Evolutionary conservation across 2,329 filamentous ascomycete species (phyloP).

Genomic region (Cryphonectria carpinicola): DNA sequence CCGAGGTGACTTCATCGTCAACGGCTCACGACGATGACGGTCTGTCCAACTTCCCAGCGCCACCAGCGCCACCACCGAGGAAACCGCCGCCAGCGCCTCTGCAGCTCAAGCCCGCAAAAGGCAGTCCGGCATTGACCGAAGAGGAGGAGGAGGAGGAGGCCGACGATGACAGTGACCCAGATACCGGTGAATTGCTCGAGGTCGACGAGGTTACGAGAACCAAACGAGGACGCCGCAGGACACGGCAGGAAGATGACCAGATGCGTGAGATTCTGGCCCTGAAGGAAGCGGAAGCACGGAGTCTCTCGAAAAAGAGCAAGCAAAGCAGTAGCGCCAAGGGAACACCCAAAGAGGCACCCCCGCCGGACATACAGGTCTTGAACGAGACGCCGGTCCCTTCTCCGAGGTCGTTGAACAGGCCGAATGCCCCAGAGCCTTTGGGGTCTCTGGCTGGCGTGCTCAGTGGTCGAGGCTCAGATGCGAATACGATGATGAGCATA

Average conservation of each 20-base stretch:
- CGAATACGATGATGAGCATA: slow-evolving; percentile 51
- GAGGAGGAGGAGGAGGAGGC: slow-evolving; percentile 62
- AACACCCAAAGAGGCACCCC: slow-evolving; percentile 46
- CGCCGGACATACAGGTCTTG: slow-evolving; percentile 36
- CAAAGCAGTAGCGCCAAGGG: slow-evolving; percentile 55
- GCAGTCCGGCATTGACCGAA: slow-evolving; percentile 44
- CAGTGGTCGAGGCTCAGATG: slow-evolving; percentile 40
- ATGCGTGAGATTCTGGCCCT: slow-evolving; percentile 71
- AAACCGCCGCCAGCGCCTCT: slow-evolving; percentile 87
- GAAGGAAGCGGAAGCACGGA: slow-evolving; percentile 71
- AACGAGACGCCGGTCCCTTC: slow-evolving; percentile 46
- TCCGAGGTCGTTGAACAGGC: slow-evolving; percentile 37
- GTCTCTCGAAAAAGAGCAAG: slow-evolving; percentile 74
- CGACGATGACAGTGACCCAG: slow-evolving; percentile 68
- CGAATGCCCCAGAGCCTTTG: slow-evolving; percentile 45
- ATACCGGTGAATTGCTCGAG: slow-evolving; percentile 79
- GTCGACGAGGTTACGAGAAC: slow-evolving; percentile 65
- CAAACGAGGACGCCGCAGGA: slow-evolving; percentile 77
- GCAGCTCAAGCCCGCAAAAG: slow-evolving; percentile 61
- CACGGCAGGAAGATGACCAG: slow-evolving; percentile 83
- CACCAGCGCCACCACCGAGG: slow-evolving; percentile 65
- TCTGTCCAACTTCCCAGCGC: slow-evolving; percentile 54
- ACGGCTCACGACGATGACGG: slow-evolving; percentile 49
- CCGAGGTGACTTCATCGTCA: slow-evolving; percentile 45
- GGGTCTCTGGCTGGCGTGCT: slow-evolving; percentile 59